Conservation (phyloP, 805 yeast genomes). For the Candida succiphila region DNA sequence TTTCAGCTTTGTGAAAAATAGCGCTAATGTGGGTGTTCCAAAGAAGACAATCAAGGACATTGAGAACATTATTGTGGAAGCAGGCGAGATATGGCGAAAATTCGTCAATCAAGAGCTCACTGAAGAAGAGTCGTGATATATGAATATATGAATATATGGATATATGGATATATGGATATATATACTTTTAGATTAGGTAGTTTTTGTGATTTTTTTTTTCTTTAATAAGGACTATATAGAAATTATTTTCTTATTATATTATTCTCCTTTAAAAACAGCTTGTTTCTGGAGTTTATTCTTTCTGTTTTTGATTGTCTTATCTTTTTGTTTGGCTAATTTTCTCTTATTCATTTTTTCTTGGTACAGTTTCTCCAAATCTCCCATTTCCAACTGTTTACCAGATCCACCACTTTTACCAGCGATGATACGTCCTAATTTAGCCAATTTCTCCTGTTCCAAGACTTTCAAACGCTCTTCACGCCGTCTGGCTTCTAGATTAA, state of each 20-base stretch:
- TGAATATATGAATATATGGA: not conserved
- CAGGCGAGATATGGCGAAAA: slow-evolving; percentile 83
- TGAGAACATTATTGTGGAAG: slow-evolving; percentile 63
- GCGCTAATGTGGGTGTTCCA: not conserved
- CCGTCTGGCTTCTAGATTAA: slow-evolving; percentile 6
- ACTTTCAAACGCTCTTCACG: slow-evolving; percentile 4
- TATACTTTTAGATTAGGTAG: not conserved
- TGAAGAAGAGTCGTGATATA: slow-evolving; percentile 22
- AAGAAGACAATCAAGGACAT: slow-evolving; percentile 33
- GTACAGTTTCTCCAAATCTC: slow-evolving; percentile 16
- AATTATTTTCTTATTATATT: not conserved
- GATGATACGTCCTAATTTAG: slow-evolving; percentile 13
- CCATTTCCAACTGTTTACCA: slow-evolving; percentile 17
- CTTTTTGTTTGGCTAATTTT: slow-evolving; percentile 9
- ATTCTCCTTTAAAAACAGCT: not conserved
- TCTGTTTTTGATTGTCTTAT: slow-evolving; percentile 13
- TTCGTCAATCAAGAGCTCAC: slow-evolving; percentile 60
- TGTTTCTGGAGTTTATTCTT: slow-evolving; percentile 9
- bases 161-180: too few species aligned
- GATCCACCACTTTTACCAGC: slow-evolving; percentile 15
- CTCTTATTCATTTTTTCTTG: slow-evolving; percentile 4
- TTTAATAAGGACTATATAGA: too few species aligned
- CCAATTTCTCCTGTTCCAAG: slow-evolving; percentile 7
- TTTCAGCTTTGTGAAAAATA: not conserved
- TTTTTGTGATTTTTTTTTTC: not conserved